phyloP scores from a whole-genome alignment of 2,329 filamentous ascomycete genomes.

The Phyllosticta citribraziliensis region DNA sequence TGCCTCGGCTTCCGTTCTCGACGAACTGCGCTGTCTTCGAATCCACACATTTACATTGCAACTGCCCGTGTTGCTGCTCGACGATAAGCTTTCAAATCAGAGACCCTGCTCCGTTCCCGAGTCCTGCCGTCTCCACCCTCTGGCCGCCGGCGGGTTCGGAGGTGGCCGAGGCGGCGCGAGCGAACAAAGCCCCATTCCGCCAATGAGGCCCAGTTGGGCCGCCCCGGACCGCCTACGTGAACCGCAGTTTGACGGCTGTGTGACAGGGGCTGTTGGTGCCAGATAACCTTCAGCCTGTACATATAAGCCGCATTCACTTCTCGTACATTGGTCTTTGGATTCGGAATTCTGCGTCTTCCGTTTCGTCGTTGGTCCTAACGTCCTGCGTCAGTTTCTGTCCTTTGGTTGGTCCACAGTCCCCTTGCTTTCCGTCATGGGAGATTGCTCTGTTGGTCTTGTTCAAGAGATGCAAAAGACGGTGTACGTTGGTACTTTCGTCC shows the following conservation, averaged over 20 bases:
- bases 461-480: slow-evolving; percentile 20
- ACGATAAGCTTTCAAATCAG: neutral
- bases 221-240: neutral
- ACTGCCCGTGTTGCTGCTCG: neutral
- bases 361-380: neutral
- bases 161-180: slow-evolving; percentile 1
- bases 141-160: slow-evolving; percentile 5
- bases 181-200: neutral
- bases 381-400: neutral
- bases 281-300: neutral
- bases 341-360: neutral
- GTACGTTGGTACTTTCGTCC: slow-evolving; percentile 54
- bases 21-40: neutral
- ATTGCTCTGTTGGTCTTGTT: neutral
- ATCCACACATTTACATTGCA: neutral
- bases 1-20: neutral
- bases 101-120: neutral
- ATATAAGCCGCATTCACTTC: neutral
- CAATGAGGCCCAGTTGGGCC: neutral
- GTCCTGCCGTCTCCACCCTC: neutral
- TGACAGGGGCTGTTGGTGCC: neutral
- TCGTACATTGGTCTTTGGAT: no score
- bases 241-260: neutral
- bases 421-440: neutral
- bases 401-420: neutral